These are phyloP conservation scores for Candida coquimbonensis DNA, from an alignment of 805 yeast genomes.

Conservation along the genomic window DNA sequence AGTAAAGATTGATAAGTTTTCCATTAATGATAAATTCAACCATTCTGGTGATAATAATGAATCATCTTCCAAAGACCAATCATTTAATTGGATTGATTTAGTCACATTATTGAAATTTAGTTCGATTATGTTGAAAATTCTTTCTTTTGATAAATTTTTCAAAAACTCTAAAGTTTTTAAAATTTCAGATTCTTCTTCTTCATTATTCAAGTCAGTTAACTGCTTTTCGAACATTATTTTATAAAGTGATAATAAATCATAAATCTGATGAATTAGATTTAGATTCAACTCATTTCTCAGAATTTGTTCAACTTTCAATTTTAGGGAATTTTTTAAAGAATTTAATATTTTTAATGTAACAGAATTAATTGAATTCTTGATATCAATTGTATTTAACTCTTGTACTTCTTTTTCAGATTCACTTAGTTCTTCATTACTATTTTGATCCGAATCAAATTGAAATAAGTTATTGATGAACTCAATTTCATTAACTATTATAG, in stretches of 20 bases:
- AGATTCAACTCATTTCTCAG: slow-evolving; percentile 59
- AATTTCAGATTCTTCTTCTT: slow-evolving; percentile 13
- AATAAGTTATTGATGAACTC: slow-evolving; percentile 68
- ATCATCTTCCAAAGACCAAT: slow-evolving; percentile 30
- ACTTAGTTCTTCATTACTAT: slow-evolving; percentile 13
- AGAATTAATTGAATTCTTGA: slow-evolving; percentile 16
- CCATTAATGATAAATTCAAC: slow-evolving; percentile 59
- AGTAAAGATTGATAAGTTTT: slow-evolving; percentile 44
- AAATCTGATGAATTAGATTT: slow-evolving; percentile 47
- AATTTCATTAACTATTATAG: slow-evolving; percentile 78
- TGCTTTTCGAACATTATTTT: slow-evolving; percentile 49
- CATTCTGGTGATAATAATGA: slow-evolving; percentile 82
- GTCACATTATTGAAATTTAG: slow-evolving; percentile 25
- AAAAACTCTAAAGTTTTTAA: slow-evolving; percentile 25
- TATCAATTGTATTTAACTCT: slow-evolving; percentile 11
- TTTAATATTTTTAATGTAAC: slow-evolving; percentile 45
- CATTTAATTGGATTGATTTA: slow-evolving; percentile 19
- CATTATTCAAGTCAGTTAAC: slow-evolving; percentile 5
- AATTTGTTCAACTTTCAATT: slow-evolving; percentile 59
- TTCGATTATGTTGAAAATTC: slow-evolving; percentile 34
- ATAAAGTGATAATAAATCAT: slow-evolving; percentile 62
- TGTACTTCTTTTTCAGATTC: slow-evolving; percentile 27
- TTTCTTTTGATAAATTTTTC: slow-evolving; percentile 29
- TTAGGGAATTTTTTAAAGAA: slow-evolving; percentile 52
- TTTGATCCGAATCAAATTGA: slow-evolving; percentile 27